Conservation (phyloP, 192 early-diverging fungal species). For the Allomyces javanicus region DNA sequence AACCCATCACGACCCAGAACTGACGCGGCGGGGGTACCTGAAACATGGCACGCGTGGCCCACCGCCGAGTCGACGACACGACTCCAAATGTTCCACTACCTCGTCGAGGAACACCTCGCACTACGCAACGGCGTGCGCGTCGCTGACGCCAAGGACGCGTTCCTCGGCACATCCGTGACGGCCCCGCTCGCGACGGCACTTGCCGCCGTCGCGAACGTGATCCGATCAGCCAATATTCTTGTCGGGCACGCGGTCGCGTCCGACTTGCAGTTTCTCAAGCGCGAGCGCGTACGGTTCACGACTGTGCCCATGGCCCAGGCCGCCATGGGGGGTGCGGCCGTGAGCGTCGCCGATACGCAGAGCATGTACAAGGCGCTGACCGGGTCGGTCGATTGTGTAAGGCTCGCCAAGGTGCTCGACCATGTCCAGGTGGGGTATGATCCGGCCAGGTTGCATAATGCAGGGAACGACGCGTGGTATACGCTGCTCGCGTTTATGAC, state of each 20-base stretch:
- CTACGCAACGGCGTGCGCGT: neutral
- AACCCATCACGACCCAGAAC: no score
- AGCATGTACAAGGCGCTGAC: neutral
- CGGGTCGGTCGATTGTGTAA: neutral
- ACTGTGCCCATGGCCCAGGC: neutral
- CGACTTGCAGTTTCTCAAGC: neutral
- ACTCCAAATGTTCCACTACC: neutral
- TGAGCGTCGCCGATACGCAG: neutral
- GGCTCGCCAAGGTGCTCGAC: neutral
- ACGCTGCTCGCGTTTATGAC: neutral
- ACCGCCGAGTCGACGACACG: neutral
- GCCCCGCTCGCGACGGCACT: neutral
- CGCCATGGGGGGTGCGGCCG: no score
- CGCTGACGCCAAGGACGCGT: neutral
- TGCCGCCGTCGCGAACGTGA: neutral
- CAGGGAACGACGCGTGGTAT: neutral
- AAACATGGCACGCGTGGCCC: neutral
- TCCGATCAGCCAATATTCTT: neutral
- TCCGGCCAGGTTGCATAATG: neutral
- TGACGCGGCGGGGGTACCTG: no score
- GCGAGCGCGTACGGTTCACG: neutral
- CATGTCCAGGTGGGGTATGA: neutral
- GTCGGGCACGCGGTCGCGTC: neutral
- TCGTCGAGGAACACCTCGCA: neutral
- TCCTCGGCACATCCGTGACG: neutral